These are phyloP conservation scores for Kurtzmaniella fragi DNA, from an alignment of 805 yeast species.

Conservation along the genomic window DNA sequence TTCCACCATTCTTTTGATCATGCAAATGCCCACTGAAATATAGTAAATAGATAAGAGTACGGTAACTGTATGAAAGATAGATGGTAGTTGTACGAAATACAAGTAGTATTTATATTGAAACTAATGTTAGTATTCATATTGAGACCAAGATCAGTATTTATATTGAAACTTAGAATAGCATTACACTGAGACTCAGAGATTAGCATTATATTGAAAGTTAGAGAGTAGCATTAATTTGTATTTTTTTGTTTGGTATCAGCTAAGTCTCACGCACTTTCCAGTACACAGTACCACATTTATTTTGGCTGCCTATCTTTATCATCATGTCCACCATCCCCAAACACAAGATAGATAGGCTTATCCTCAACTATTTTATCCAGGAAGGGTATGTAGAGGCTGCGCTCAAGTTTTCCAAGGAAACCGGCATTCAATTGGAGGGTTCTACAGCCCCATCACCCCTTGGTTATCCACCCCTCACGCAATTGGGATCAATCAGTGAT, in stretches of 20 bases:
- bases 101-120: no score
- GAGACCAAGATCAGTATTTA: no score
- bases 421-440: slow-evolving; percentile 24
- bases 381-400: slow-evolving; percentile 77
- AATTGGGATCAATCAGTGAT: slow-evolving; percentile 10
- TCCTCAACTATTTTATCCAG: slow-evolving; percentile 68
- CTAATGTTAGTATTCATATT: no score
- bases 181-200: no score
- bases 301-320: no score
- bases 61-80: no score
- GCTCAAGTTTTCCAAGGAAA: slow-evolving; percentile 53
- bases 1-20: slow-evolving; percentile 69
- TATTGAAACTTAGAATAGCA: no score
- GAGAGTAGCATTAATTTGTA: no score
- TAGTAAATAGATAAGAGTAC: slow-evolving; percentile 3
- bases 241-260: no score
- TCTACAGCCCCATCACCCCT: not conserved
- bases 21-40: slow-evolving; percentile 69
- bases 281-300: not conserved
- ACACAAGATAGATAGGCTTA: slow-evolving; percentile 43
- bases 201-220: no score
- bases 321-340: slow-evolving; percentile 14
- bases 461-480: slow-evolving; percentile 6
- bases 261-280: no score
- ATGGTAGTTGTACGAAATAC: no score